Conservation (phyloP, 2,329 filamentous ascomycete genomes). For the Sclerotinia trifoliorum region DNA sequence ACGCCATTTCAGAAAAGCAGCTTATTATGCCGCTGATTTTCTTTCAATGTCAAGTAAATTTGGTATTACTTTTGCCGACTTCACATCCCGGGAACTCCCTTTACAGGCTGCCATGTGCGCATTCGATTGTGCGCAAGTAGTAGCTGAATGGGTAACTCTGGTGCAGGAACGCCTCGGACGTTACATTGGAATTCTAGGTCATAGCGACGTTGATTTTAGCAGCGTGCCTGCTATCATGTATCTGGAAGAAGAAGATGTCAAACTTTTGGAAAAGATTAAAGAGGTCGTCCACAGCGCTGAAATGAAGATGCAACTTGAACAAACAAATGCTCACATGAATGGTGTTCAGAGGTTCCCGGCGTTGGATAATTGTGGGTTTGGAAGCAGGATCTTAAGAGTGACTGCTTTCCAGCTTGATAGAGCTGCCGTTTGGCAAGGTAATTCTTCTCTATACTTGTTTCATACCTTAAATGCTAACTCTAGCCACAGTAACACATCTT, state of each 20-base stretch:
- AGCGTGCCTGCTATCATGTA: slow-evolving; percentile 87
- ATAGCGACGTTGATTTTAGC: slow-evolving; percentile 73
- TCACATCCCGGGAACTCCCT: slow-evolving; percentile 79
- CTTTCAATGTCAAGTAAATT: slow-evolving; percentile 84
- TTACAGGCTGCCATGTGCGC: slow-evolving; percentile 89
- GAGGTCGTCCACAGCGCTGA: slow-evolving; percentile 76
- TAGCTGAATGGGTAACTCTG: slow-evolving; percentile 91
- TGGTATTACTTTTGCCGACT: slow-evolving; percentile 81
- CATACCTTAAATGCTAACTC: slow-evolving; percentile 33
- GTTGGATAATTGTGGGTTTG: slow-evolving; percentile 70
- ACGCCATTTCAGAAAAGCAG: slow-evolving; percentile 87
- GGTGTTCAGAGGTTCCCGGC: slow-evolving; percentile 52
- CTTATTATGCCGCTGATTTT: slow-evolving; percentile 90
- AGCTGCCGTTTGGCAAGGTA: slow-evolving; percentile 89
- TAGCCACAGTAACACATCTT: slow-evolving; percentile 60
- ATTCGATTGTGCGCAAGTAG: slow-evolving; percentile 89
- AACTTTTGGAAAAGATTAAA: slow-evolving; percentile 77
- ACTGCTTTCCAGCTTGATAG: slow-evolving; percentile 86
- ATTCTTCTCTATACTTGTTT: slow-evolving; percentile 40
- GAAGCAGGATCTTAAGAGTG: slow-evolving; percentile 77
- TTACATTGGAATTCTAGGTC: slow-evolving; percentile 82
- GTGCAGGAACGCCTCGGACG: slow-evolving; percentile 91
- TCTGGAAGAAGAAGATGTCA: slow-evolving; percentile 86
- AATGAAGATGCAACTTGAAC: slow-evolving; percentile 68
- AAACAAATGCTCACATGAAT: slow-evolving; percentile 51